Conservation (phyloP, 331 rosid species). For the Malus hybrid region DNA sequence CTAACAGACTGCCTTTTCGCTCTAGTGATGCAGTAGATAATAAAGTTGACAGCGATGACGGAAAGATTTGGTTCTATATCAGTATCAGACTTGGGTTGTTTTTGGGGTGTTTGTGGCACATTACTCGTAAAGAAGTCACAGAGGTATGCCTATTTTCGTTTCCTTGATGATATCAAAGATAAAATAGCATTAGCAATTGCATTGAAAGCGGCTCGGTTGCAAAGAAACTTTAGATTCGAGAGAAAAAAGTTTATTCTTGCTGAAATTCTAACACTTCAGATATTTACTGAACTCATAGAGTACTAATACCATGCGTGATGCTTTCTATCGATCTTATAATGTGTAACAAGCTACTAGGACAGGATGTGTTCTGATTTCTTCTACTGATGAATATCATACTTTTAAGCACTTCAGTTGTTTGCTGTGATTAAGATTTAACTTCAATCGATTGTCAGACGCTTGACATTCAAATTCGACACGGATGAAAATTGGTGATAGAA, state of each 20-base stretch:
- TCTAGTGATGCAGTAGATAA: neutral
- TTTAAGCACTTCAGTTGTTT: too few relatives aligned
- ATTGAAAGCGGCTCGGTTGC: neutral
- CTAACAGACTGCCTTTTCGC: neutral
- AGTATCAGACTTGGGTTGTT: neutral
- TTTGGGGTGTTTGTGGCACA: slow-evolving; percentile 7
- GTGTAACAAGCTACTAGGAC: neutral
- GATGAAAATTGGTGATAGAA: too few relatives aligned
- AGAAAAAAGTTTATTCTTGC: neutral
- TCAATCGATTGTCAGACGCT: too few relatives aligned
- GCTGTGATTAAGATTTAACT: too few relatives aligned
- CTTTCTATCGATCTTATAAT: neutral
- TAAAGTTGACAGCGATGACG: neutral
- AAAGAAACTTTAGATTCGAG: neutral
- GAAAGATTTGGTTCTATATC: neutral
- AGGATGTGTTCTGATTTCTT: too few relatives aligned
- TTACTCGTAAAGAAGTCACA: neutral
- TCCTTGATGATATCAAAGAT: neutral
- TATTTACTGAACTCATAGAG: neutral
- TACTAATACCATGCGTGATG: neutral
- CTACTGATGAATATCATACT: too few relatives aligned
- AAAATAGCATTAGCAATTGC: neutral
- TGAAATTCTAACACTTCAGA: neutral
- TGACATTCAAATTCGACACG: neutral
- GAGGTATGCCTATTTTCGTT: slow-evolving; percentile 9